Conservation (phyloP, 208 protist species). For the Acanthamoeba healyi region DNA sequence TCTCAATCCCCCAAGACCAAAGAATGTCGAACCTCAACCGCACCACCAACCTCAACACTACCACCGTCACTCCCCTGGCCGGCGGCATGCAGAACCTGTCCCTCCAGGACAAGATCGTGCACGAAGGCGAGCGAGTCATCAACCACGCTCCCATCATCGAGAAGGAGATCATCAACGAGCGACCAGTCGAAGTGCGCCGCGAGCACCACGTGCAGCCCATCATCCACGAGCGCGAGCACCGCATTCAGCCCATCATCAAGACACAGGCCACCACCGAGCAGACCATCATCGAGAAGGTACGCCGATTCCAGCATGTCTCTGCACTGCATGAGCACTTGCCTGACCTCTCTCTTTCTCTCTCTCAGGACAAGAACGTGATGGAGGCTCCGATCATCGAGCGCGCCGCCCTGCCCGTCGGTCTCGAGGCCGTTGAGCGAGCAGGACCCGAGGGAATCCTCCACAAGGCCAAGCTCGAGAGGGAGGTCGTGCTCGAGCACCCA, state of each 20-base stretch:
- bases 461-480: background rate
- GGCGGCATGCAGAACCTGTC: constrained; percentile 8
- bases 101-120: background rate
- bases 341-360: background rate
- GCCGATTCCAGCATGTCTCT: too few relatives aligned
- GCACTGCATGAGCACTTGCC: too few relatives aligned
- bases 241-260: constrained; percentile 51
- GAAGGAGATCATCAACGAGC: constrained; percentile 34
- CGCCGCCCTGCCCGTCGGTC: background rate
- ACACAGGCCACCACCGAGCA: constrained; percentile 22
- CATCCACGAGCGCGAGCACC: constrained; percentile 30
- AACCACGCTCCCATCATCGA: background rate
- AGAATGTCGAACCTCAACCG: background rate
- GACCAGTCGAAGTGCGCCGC: background rate
- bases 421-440: constrained; percentile 15
- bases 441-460: background rate
- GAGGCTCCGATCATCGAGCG: background rate
- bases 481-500: background rate
- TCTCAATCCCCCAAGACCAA: too few relatives aligned
- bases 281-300: background rate
- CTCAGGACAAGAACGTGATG: constrained; percentile 16
- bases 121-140: background rate
- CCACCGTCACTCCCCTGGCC: background rate
- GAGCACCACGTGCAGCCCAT: constrained; percentile 29
- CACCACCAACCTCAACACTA: constrained; percentile 6